Conservation (phyloP, 176 grass and related monocot species). For the Carex cristatella region DNA sequence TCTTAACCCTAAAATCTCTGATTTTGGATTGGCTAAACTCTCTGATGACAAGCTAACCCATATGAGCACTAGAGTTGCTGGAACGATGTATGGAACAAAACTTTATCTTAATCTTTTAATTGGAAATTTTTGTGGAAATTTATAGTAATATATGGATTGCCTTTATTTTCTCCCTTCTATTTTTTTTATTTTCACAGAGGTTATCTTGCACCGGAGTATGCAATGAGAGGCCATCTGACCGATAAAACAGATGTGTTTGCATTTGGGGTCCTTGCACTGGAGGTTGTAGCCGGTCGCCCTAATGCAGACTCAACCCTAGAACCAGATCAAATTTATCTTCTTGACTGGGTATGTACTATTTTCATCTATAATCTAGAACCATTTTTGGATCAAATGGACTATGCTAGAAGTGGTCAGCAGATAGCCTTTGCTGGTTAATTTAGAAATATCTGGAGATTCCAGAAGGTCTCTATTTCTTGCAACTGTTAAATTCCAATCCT, state of each 20-base stretch:
- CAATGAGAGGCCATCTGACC: constrained; percentile 83
- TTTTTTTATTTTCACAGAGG: constrained; percentile 37
- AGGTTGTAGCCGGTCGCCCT: constrained; percentile 67
- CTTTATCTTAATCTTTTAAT: not conserved
- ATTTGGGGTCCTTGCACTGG: constrained; percentile 71
- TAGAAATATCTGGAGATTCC: not conserved
- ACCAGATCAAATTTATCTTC: constrained; percentile 56
- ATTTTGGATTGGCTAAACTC: constrained; percentile 82
- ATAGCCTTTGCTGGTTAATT: not conserved
- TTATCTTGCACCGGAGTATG: constrained; percentile 87
- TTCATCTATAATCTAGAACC: not conserved
- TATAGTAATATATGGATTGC: not conserved
- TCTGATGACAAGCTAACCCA: constrained; percentile 67
- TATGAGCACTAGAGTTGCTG: constrained; percentile 85
- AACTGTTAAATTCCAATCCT: not conserved
- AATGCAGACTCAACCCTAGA: constrained; percentile 72
- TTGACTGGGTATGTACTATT: constrained; percentile 56
- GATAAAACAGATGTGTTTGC: constrained; percentile 83
- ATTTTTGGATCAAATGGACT: not conserved
- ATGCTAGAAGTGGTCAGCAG: not conserved
- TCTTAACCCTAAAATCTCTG: constrained; percentile 72
- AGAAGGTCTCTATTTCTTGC: not conserved
- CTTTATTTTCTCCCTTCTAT: constrained; percentile 10
- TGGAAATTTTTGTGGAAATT: not conserved
- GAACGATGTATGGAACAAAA: constrained; percentile 60